phyloP scores from a whole-genome alignment of 2,329 filamentous ascomycete genomes.

The Didymella sp. region DNA sequence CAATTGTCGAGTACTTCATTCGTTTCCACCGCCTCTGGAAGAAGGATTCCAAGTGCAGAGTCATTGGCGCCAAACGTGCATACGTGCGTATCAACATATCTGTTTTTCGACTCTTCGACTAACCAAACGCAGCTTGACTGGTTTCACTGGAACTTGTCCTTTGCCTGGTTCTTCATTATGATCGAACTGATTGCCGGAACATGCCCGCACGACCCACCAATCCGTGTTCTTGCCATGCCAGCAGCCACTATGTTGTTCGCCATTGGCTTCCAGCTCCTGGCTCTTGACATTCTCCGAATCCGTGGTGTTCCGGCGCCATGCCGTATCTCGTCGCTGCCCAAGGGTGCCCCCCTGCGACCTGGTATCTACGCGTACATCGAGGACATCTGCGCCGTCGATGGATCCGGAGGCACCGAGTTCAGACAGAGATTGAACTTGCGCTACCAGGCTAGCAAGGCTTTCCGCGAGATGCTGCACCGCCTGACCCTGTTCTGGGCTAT shows the following conservation, averaged over 20 bases:
- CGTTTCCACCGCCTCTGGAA: constrained; percentile 59
- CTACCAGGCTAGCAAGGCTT: constrained; percentile 61
- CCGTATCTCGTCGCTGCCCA: constrained; percentile 61
- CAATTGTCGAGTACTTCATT: constrained; percentile 62
- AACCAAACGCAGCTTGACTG: constrained; percentile 57
- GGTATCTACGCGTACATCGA: constrained; percentile 63
- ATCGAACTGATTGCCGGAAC: constrained; percentile 62
- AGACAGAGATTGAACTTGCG: constrained; percentile 59
- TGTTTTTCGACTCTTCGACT: neutral
- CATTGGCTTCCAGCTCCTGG: constrained; percentile 59
- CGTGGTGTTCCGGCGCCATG: constrained; percentile 56
- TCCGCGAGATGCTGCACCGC: constrained; percentile 61
- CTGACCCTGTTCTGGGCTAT: constrained; percentile 62
- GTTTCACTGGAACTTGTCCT: constrained; percentile 64
- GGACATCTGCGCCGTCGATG: constrained; percentile 62
- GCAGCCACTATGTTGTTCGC: constrained; percentile 60
- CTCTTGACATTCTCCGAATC: constrained; percentile 58
- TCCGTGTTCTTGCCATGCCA: constrained; percentile 62
- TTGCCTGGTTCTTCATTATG: constrained; percentile 64
- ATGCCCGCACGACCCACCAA: constrained; percentile 56
- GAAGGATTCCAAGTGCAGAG: constrained; percentile 60
- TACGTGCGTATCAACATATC: constrained; percentile 39
- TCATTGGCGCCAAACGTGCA: constrained; percentile 55
- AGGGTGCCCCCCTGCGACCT: constrained; percentile 59
- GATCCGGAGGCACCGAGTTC: constrained; percentile 60